Conservation (phyloP, 78 protist genomes). For the Polysphondylium violaceum region DNA sequence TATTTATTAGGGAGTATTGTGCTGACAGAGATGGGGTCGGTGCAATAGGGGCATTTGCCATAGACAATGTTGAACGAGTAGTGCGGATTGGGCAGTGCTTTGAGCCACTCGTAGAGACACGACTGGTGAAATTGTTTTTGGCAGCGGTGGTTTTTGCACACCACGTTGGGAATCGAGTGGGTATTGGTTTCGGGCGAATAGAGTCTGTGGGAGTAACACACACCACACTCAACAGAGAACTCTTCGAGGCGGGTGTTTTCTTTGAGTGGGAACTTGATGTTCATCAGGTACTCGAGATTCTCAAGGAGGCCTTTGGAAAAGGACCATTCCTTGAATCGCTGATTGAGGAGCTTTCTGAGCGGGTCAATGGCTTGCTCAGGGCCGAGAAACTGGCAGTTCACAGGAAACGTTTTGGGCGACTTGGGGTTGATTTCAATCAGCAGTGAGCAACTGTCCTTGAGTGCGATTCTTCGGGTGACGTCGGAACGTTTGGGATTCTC, state of each 20-base stretch:
- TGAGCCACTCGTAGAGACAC: conserved; percentile 49
- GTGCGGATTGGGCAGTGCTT: conserved; percentile 9
- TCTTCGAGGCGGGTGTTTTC: neutral
- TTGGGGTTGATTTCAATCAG: conserved; percentile 25
- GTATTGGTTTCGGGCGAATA: neutral
- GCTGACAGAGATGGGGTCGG: too few relatives aligned
- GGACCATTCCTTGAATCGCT: neutral
- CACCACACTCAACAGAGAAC: conserved; percentile 25
- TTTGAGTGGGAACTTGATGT: conserved; percentile 17
- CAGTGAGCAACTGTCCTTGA: conserved; percentile 44
- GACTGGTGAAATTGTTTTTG: conserved; percentile 34
- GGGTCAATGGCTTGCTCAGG: neutral
- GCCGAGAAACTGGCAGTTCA: conserved; percentile 18
- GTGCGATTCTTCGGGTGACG: conserved; percentile 13
- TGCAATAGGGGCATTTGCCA: conserved; percentile 67
- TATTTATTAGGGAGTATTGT: too few relatives aligned
- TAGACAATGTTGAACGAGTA: neutral
- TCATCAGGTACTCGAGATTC: conserved; percentile 7
- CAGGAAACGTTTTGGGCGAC: conserved; percentile 13
- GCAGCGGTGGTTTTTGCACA: conserved; percentile 35
- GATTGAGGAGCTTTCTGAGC: neutral
- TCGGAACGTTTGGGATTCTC: neutral
- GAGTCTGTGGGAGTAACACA: conserved; percentile 51
- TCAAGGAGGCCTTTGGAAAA: neutral
- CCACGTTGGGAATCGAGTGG: conserved; percentile 18